Evolutionary conservation across 2,329 filamentous ascomycete species (phyloP).

Genomic region (Thermoascus crustaceus): DNA sequence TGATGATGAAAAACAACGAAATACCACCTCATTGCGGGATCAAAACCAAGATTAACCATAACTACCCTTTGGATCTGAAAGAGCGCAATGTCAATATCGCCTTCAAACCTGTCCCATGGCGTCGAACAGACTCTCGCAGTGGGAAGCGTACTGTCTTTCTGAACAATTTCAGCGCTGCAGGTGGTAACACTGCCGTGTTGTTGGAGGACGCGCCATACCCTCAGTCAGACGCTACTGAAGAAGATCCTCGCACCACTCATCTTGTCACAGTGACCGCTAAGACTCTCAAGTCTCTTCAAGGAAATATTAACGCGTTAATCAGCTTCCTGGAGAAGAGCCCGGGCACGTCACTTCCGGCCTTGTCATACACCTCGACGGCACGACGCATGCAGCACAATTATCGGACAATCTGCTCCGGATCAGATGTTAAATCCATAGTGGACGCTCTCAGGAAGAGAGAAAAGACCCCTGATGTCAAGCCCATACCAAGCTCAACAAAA

Average conservation of each 20-base stretch:
- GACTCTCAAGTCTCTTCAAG: constrained; percentile 33
- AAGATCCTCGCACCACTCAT: constrained; percentile 47
- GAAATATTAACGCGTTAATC: constrained; percentile 38
- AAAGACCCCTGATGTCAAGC: background rate
- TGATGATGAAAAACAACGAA: constrained; percentile 54
- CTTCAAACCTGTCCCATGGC: constrained; percentile 35
- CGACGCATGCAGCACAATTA: constrained; percentile 48
- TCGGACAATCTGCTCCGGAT: constrained; percentile 31
- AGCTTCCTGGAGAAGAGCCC: constrained; percentile 2
- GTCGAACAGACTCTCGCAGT: constrained; percentile 4
- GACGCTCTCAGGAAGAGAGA: too few relatives aligned
- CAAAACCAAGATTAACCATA: constrained; percentile 36
- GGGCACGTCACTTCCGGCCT: background rate
- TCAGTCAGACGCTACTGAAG: constrained; percentile 14
- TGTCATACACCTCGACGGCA: constrained; percentile 4
- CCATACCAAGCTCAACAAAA: constrained; percentile 14
- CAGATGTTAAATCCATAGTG: background rate
- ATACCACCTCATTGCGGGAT: constrained; percentile 61
- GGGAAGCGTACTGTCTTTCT: constrained; percentile 32
- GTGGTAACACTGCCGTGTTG: constrained; percentile 59
- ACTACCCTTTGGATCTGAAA: constrained; percentile 19
- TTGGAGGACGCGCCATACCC: constrained; percentile 50
- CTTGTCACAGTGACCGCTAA: constrained; percentile 51
- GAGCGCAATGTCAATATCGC: constrained; percentile 28
- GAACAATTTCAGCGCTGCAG: constrained; percentile 61